Evolutionary conservation across 2,329 filamentous ascomycete species (phyloP), one percentile per base, ranked within the genome.

Genomic region (Beauveria pseudobassiana): DNA sequence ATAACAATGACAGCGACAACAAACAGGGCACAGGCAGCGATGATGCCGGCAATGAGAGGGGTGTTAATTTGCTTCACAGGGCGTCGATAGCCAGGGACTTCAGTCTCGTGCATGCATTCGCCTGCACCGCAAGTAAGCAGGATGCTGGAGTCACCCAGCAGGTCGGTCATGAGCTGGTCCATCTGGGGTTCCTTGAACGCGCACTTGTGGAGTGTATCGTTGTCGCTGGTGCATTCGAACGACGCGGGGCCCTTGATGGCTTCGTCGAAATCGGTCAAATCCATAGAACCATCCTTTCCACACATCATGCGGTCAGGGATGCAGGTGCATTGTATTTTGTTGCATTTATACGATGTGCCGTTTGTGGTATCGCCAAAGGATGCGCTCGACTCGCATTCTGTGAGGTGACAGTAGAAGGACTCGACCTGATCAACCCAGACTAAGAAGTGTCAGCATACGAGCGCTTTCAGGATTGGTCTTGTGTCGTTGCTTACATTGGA

Each of bases 381-480:
- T 72, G 88, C 85, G 56, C 76, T 82, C 69, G 90, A 95, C 18
- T 84, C 76, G 77, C 95, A 99, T 18, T 87, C 88, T 69, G 91
- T 86, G 63, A 99, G 80, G 65, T 89, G 87, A 77, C 96, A 99
- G 75, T 96, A 99, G 79, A 99, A 99, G 1, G 95, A 98, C 76
- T 99, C 95, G 65, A 84, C 81, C 67, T 93, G 85, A 68, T 96
- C 93, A 53, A 99, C 91, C 93, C 95, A 99, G 77, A 99, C 89
- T 93, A 28, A 40, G 38, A 7, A 10, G 8, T 28, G 58, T 67
- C 28, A 67, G 67, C 60, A 20, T 12, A 38, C 5, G 12, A 2
- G 16, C 34, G 46, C 28, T 48, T 22, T 10, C 14, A 14, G n/a
- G 18, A 10, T 9, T 50, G 1, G 22, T 4, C 18, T 24, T 14